phyloP scores from a whole-genome alignment of 176 grass and related monocot genomes.

The Pharus latifolius region DNA sequence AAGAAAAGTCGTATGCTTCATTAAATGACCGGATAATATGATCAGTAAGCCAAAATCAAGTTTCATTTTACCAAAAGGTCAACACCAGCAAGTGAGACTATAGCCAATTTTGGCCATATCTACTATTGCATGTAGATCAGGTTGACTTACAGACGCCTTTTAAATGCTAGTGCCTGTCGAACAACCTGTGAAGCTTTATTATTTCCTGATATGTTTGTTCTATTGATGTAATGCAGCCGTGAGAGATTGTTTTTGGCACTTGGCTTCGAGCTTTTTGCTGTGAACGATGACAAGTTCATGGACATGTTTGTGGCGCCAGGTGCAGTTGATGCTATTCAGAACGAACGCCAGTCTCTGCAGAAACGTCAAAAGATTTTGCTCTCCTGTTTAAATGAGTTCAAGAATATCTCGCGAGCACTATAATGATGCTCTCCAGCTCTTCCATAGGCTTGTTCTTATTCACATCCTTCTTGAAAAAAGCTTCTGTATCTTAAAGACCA shows the following conservation, averaged over 20 bases:
- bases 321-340: constrained; percentile 63
- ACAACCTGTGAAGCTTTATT: not conserved
- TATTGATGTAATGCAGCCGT: constrained; percentile 38
- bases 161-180: not conserved
- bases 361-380: constrained; percentile 86
- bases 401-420: constrained; percentile 62
- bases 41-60: not conserved
- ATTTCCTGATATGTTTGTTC: constrained; percentile 18
- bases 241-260: constrained; percentile 81
- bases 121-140: not conserved
- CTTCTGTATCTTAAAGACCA: not conserved
- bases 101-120: not conserved
- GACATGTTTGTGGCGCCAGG: constrained; percentile 87
- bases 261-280: constrained; percentile 77
- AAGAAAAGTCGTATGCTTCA: not conserved
- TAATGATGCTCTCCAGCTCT: constrained; percentile 6
- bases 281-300: constrained; percentile 93
- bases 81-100: not conserved
- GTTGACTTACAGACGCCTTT: not conserved
- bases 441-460: constrained; percentile 14
- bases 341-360: constrained; percentile 61
- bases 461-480: not conserved
- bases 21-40: not conserved
- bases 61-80: not conserved
- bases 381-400: constrained; percentile 87